Evolutionary conservation across 179 eudicot species (phyloP).

Genomic region (Beta macrorhiza): DNA sequence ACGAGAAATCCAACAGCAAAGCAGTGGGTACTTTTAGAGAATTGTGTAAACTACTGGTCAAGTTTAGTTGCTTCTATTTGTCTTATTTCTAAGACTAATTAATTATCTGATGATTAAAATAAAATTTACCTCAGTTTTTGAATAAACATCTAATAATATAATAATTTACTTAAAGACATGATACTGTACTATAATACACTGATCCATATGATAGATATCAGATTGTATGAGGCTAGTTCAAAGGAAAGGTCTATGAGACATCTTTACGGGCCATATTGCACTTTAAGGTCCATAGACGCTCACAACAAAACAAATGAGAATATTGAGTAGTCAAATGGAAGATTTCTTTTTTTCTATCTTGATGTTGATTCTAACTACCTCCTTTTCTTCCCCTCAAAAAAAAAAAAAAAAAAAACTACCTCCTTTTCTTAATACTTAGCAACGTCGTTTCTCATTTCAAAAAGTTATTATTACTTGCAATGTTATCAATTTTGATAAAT

Average conservation of each 20-base stretch:
- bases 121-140: too few species aligned
- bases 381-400: too few species aligned
- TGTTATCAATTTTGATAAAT: too few species aligned
- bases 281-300: not conserved
- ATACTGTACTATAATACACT: not conserved
- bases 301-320: not conserved
- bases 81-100: conserved; percentile 12
- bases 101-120: not conserved
- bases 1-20: conserved; percentile 29
- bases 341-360: not conserved
- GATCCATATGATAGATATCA: not conserved
- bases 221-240: not conserved
- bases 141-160: too few species aligned
- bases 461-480: too few species aligned
- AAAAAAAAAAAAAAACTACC: too few species aligned
- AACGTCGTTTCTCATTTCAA: too few species aligned
- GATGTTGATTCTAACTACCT: not conserved
- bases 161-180: too few species aligned
- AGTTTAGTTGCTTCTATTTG: conserved; percentile 26
- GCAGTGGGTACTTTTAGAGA: conserved; percentile 27
- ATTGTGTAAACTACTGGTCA: conserved; percentile 18
- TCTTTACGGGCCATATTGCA: not conserved
- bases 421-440: too few species aligned
- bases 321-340: conserved; percentile 6
- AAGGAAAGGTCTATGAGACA: not conserved